Percentiles rank a stretch among this genome's conserved stretches.
Evolutionary conservation across 257 asterid genomes (phyloP).

Genomic region (Primulina huaijiensis): DNA sequence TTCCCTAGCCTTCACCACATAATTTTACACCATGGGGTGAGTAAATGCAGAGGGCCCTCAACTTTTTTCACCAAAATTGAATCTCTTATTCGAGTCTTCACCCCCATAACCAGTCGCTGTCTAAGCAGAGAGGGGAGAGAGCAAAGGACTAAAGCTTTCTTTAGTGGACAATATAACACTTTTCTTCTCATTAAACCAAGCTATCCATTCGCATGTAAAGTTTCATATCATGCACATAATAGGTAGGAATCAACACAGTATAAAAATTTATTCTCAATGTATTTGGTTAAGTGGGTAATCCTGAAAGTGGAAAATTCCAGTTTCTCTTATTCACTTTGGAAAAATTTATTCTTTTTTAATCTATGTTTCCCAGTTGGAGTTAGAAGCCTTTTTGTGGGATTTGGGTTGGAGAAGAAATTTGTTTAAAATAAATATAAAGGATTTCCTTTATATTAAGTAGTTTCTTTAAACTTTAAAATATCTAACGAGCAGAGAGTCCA

Average conservation of each 20-base stretch:
- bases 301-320: no score
- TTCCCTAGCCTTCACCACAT: not conserved
- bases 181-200: slow-evolving; percentile 29
- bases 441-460: no score
- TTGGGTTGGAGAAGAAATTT: not conserved
- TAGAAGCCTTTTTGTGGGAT: not conserved
- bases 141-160: slow-evolving; percentile 29
- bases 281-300: not conserved
- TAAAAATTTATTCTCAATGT: slow-evolving; percentile 10
- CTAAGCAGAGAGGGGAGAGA: slow-evolving; percentile 32
- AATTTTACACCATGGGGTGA: not conserved
- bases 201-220: slow-evolving; percentile 21
- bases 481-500: no score
- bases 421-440: no score
- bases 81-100: slow-evolving; percentile 22
- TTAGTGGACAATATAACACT: slow-evolving; percentile 45
- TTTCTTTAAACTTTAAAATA: no score
- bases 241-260: slow-evolving; percentile 15
- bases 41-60: not conserved
- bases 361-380: not conserved
- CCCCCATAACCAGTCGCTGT: slow-evolving; percentile 49
- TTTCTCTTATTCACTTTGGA: not conserved
- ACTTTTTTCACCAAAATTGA: slow-evolving; percentile 13
- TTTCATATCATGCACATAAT: slow-evolving; percentile 23
- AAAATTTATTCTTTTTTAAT: no score